A percentile compares a stretch with the other conserved stretches of the same genome.
Evolutionary conservation across 306 rosid species (phyloP).

Genomic region (Oemleria cerasiformis): DNA sequence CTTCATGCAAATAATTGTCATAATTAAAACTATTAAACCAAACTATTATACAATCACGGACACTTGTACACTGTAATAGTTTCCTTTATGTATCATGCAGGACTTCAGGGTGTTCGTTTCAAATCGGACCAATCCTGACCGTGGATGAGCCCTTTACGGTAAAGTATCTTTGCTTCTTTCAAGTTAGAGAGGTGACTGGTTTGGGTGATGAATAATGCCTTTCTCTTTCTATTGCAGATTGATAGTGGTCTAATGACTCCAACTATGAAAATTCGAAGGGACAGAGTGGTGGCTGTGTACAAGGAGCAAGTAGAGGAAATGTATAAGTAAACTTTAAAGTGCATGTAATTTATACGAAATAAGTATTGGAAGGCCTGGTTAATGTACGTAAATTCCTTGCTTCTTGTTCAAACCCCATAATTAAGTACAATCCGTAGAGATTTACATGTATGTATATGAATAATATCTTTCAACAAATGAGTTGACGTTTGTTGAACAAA

Average conservation of each 20-base stretch:
- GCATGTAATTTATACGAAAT: not conserved
- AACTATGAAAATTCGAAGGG: constrained; percentile 86
- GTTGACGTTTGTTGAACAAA: too few relatives aligned
- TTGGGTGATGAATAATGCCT: constrained; percentile 21
- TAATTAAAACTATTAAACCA: not conserved
- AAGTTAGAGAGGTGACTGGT: constrained; percentile 8
- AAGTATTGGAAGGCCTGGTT: not conserved
- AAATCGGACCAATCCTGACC: constrained; percentile 85
- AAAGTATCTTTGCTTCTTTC: constrained; percentile 23
- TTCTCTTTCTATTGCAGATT: constrained; percentile 45
- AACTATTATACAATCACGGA: too few relatives aligned
- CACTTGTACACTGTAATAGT: not conserved
- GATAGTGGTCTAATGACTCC: constrained; percentile 89
- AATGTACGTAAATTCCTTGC: too few relatives aligned
- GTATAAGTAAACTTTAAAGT: constrained; percentile 41
- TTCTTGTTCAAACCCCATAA: too few relatives aligned
- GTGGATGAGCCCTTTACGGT: constrained; percentile 83
- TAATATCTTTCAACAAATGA: too few relatives aligned
- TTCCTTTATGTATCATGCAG: constrained; percentile 39
- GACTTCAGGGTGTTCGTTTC: constrained; percentile 68
- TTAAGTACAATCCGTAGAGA: too few relatives aligned
- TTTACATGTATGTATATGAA: too few relatives aligned
- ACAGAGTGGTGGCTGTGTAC: constrained; percentile 53
- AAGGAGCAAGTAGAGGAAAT: constrained; percentile 64
- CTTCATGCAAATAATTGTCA: not conserved